phyloP scores from a whole-genome alignment of 2,329 filamentous ascomycete species.

The Lachnellula willkommii region DNA sequence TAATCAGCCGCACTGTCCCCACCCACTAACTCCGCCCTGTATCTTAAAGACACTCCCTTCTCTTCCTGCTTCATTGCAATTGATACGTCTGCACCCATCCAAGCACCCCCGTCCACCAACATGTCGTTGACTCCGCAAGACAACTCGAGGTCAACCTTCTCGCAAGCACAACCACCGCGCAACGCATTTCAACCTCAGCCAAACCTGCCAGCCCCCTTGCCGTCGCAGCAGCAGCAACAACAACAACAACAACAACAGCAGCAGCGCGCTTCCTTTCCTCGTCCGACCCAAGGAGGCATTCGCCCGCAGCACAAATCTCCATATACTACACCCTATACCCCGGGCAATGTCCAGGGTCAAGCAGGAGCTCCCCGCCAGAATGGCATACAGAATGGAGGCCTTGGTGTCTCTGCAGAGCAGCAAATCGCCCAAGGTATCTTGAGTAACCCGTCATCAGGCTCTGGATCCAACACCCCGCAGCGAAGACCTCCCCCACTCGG shows the following conservation, averaged over 20 bases:
- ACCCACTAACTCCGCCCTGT: too few species aligned
- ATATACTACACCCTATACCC: conserved; percentile 28
- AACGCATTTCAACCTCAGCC: conserved; percentile 25
- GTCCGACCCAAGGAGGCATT: conserved; percentile 24
- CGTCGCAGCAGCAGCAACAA: conserved; percentile 21
- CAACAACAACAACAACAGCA: conserved; percentile 17
- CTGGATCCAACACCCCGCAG: conserved; percentile 27
- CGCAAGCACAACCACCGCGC: conserved; percentile 14
- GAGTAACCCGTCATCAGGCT: conserved; percentile 22
- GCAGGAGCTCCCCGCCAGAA: conserved; percentile 21
- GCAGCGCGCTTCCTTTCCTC: conserved; percentile 15
- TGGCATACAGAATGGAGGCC: conserved; percentile 15
- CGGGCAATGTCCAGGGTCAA: conserved; percentile 19
- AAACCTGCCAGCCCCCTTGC: conserved; percentile 22
- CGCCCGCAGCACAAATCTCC: conserved; percentile 28
- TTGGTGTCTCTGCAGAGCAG: conserved; percentile 29
- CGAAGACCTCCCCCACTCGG: conserved; percentile 29
- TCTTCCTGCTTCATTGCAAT: neutral
- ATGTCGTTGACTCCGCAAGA: conserved; percentile 30
- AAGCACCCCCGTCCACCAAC: conserved; percentile 4
- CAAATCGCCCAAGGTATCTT: conserved; percentile 32
- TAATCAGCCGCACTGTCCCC: too few species aligned
- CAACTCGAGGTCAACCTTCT: conserved; percentile 21
- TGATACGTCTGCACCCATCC: conserved; percentile 15
- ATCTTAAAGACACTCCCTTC: too few species aligned